Percentiles rank a stretch among this genome's conserved stretches.
phyloP scores from a whole-genome alignment of 108 stramenopile genomes.

The Aurantiochytrium sp. region DNA sequence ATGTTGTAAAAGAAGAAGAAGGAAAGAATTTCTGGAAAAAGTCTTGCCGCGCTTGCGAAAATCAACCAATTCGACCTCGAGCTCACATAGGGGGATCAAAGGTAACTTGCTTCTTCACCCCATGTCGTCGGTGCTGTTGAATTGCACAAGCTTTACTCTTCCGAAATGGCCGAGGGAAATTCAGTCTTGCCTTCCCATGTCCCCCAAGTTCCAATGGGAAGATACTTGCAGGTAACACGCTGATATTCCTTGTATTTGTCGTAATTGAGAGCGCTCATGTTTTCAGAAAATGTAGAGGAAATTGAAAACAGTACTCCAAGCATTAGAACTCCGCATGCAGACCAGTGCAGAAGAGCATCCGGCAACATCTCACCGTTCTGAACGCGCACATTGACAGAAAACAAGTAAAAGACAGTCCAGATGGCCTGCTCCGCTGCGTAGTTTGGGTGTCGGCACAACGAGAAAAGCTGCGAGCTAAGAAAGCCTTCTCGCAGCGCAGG shows the following conservation, averaged over 20 bases:
- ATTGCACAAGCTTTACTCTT: no score
- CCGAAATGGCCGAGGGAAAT: neutral
- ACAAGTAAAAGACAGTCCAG: neutral
- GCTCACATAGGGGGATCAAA: no score
- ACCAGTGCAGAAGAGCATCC: neutral
- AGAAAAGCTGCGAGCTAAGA: constrained; percentile 52
- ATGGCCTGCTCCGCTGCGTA: neutral
- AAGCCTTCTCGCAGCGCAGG: constrained; percentile 45
- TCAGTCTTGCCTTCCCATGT: neutral
- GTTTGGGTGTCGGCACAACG: constrained; percentile 48
- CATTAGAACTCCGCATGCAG: neutral
- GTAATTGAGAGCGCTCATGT: neutral
- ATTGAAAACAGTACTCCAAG: neutral
- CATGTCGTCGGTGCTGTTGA: no score
- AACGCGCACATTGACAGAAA: neutral
- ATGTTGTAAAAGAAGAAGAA: no score
- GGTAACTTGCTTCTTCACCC: no score
- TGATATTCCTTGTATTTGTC: neutral
- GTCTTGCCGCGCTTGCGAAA: no score
- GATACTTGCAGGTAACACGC: neutral
- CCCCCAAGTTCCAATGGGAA: neutral
- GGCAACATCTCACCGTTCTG: neutral
- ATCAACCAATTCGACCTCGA: no score
- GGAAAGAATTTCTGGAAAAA: no score
- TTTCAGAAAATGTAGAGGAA: neutral